Conservation (phyloP, 768 basidiomycete species). For the Podaxis pistillaris region DNA sequence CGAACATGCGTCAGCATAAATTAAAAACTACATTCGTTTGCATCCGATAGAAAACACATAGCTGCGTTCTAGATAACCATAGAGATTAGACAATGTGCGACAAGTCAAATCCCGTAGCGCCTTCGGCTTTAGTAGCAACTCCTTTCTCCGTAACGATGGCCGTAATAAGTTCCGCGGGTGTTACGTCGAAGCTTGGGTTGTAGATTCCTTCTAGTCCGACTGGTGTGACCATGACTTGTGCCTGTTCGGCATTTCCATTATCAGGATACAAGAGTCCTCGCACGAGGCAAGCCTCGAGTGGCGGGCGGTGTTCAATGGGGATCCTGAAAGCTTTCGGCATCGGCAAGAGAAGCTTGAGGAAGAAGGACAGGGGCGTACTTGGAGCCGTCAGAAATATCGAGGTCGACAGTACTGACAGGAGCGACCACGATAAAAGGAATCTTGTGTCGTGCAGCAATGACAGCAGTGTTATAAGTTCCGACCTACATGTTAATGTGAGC, state of each 20-base stretch:
- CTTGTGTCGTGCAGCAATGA: constrained; percentile 81
- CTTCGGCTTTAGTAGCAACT: constrained; percentile 71
- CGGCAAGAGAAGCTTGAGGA: constrained; percentile 11
- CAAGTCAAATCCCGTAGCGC: constrained; percentile 62
- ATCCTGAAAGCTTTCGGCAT: constrained; percentile 41
- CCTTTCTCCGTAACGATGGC: constrained; percentile 96
- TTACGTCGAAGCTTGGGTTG: constrained; percentile 97
- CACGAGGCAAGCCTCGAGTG: constrained; percentile 84
- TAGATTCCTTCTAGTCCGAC: constrained; percentile 62
- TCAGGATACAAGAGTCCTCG: constrained; percentile 73
- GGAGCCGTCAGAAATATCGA: constrained; percentile 69
- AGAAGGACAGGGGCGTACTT: constrained; percentile 35
- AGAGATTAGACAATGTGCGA: constrained; percentile 45
- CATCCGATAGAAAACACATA: background rate
- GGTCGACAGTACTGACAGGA: constrained; percentile 89
- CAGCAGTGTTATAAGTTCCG: constrained; percentile 96
- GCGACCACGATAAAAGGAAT: constrained; percentile 94
- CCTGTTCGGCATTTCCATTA: constrained; percentile 55
- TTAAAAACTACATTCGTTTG: background rate
- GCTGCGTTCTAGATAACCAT: background rate
- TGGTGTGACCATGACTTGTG: constrained; percentile 84
- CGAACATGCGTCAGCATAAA: background rate
- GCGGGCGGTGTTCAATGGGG: constrained; percentile 90
- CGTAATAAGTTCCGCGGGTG: constrained; percentile 90
- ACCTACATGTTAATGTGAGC: constrained; percentile 43